A percentile compares a stretch with the other conserved stretches of the same genome.
phyloP scores from a whole-genome alignment of 768 basidiomycete species.

The Naganishia onofrii region DNA sequence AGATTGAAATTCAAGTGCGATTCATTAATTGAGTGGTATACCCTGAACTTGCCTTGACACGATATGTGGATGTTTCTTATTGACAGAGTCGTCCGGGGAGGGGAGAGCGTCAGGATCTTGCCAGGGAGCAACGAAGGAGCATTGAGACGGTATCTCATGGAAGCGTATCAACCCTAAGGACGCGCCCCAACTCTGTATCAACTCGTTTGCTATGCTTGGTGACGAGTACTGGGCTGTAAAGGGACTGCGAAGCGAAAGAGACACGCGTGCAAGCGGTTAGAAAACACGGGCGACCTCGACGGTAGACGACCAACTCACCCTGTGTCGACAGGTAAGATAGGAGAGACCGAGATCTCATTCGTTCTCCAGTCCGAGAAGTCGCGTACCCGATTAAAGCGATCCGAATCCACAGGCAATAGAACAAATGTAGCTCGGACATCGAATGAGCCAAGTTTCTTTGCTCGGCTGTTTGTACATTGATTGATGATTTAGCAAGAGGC shows the following conservation, averaged over 20 bases:
- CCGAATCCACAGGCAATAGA: neutral
- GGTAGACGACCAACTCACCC: neutral
- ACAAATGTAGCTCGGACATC: constrained; percentile 13
- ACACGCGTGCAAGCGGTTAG: neutral
- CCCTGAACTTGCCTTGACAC: neutral
- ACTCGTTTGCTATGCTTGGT: neutral
- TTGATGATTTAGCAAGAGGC: neutral
- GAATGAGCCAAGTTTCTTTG: neutral
- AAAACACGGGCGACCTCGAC: neutral
- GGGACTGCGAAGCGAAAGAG: neutral
- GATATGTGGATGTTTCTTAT: neutral
- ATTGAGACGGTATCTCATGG: neutral
- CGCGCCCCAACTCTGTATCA: constrained; percentile 2
- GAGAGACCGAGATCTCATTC: neutral
- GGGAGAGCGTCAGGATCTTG: neutral
- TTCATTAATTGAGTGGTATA: neutral
- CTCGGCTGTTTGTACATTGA: constrained; percentile 8
- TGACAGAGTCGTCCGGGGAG: neutral
- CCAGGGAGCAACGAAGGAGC: neutral
- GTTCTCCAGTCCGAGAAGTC: constrained; percentile 10
- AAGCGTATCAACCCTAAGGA: neutral
- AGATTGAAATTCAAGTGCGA: neutral
- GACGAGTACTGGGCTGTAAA: neutral
- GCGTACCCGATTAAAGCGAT: neutral
- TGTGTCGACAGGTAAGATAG: neutral